Conservation (phyloP, 371 early-diverging fungal genomes). For the Mucor racemosus region DNA sequence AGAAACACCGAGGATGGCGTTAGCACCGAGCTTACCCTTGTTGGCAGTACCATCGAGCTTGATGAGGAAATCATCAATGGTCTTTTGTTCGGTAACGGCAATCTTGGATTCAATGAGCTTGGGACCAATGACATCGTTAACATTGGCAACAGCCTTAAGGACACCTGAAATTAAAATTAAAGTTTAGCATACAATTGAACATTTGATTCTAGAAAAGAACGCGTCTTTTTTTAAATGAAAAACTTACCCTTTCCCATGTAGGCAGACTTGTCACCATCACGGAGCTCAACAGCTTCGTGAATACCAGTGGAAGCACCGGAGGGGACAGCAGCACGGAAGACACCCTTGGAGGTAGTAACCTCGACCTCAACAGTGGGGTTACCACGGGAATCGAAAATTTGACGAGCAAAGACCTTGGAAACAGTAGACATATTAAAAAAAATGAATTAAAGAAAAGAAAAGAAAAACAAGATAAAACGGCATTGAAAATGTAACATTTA, state of each 20-base stretch:
- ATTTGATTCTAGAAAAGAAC: too few species aligned
- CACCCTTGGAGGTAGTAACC: constrained; percentile 87
- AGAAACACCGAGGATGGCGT: constrained; percentile 98
- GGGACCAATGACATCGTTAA: constrained; percentile 90
- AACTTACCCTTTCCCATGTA: constrained; percentile 94
- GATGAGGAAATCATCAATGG: constrained; percentile 92
- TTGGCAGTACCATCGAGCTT: constrained; percentile 94
- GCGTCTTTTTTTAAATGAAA: background rate
- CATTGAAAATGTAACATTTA: background rate
- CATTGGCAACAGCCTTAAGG: constrained; percentile 90
- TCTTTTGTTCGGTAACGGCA: constrained; percentile 84
- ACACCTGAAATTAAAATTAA: constrained; percentile 69
- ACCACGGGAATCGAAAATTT: constrained; percentile 99
- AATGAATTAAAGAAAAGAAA: constrained; percentile 5
- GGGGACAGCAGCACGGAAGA: constrained; percentile 97
- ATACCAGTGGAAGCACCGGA: constrained; percentile 99
- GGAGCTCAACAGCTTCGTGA: constrained; percentile 98
- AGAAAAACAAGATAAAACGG: background rate
- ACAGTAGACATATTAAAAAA: constrained; percentile 44
- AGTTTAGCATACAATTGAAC: background rate
- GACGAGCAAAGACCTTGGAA: constrained; percentile 91
- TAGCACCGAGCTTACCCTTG: constrained; percentile 98
- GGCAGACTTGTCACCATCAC: constrained; percentile 84
- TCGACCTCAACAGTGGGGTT: constrained; percentile 99
- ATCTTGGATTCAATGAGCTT: constrained; percentile 76